Base-by-base conservation (phyloP, 768 basidiomycete genomes). In the Pisolithus tinctorius region DNA sequence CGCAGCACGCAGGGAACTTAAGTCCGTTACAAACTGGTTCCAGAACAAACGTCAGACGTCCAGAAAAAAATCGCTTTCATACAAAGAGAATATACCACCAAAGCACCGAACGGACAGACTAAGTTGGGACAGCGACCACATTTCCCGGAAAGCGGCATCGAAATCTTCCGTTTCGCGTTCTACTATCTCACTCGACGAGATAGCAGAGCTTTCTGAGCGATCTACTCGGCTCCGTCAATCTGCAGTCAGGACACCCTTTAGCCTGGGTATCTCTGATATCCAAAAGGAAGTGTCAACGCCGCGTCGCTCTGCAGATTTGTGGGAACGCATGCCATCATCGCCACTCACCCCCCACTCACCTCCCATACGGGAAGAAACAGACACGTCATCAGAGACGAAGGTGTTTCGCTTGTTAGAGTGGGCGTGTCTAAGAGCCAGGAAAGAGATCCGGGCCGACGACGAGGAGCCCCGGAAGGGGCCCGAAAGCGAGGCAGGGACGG, bases 11-110 rank as follows among this genome's bases (percentile, higher is more conserved):
- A 84, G 82, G 82, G 82, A 83, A 62, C 72, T 77, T 27, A 83
- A 81, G 58, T 82, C 82, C 1, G 81, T 84, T 48, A 84, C 84
- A 10, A 84, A 87, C 46, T 89, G 87, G 87, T 88, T 88, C 63
- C 87, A 89, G 65, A 88, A 89, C 67, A 86, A 79, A 67, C 83
- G 86, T 17, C 84, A 88, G 58, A 83, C 64, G 16, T 58, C 57
- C 10, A 58, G 59, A 48, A 63, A 45, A 45, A 67, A 60, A 51
- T 59, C 57, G 0, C 53, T 29, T 40, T 43, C 55, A 4, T 55
- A 40, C 38, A 60, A 49, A 31, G 67, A 68, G 48, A 69, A 67
- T 50, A 37, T 52, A n/a, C 56, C 48, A 13, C 6, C 52, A 17
- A 58, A 34, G 47, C 46, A 45, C 25, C 47, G 41, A 11, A 20